A percentile compares a stretch with the other conserved stretches of the same genome.
Conservation (phyloP, 2,329 filamentous ascomycete species). For the Exserohilum rostratum region DNA sequence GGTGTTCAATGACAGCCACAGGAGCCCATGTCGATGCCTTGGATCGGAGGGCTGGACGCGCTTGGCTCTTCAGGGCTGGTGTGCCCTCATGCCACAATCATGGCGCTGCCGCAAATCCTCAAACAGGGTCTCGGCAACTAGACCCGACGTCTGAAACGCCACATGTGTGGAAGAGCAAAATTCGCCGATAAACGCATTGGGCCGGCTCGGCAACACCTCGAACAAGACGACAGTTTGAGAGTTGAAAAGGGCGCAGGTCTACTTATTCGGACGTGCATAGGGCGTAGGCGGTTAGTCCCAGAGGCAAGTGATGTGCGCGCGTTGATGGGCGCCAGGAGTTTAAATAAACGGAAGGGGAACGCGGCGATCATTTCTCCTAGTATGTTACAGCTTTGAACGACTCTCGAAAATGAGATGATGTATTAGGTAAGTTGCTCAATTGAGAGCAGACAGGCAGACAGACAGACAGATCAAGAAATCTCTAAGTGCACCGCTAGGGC, state of each 20-base stretch:
- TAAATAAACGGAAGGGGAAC: background rate
- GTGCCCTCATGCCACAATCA: background rate
- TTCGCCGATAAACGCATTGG: background rate
- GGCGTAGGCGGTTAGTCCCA: background rate
- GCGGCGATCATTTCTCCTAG: too few relatives aligned
- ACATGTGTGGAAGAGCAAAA: background rate
- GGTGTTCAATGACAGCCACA: background rate
- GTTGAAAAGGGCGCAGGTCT: background rate
- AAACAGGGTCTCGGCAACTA: background rate
- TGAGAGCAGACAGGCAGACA: too few relatives aligned
- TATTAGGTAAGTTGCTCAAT: too few relatives aligned
- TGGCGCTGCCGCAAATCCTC: background rate
- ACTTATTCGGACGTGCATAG: background rate
- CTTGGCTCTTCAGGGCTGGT: background rate
- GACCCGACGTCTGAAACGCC: background rate
- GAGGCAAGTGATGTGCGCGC: background rate
- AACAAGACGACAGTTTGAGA: background rate
- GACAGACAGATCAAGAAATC: too few relatives aligned
- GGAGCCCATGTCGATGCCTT: background rate
- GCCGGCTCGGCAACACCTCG: background rate
- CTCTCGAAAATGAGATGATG: too few relatives aligned
- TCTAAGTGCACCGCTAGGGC: too few relatives aligned
- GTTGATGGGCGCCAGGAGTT: background rate
- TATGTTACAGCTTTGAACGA: too few relatives aligned
- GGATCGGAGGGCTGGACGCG: background rate